A percentile compares a stretch with the other conserved stretches of the same genome.
Evolutionary conservation across 805 yeast species (phyloP).

Genomic region (Sugiyamaella valdiviana): DNA sequence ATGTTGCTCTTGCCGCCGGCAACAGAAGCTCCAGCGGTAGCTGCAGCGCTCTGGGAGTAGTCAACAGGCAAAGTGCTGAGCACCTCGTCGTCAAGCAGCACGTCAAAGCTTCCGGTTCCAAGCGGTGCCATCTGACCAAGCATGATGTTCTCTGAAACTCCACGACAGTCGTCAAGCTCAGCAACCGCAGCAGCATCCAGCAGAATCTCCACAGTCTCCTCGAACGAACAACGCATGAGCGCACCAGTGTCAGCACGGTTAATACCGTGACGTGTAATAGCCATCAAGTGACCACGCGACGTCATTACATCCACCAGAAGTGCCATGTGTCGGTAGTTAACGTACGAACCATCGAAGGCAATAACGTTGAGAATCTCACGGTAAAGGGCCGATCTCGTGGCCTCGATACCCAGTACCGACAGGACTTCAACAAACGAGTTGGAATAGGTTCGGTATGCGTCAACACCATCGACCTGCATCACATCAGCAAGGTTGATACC

Average conservation of each 20-base stretch:
- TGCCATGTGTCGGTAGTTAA: slow-evolving; percentile 97
- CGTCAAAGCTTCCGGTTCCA: slow-evolving; percentile 97
- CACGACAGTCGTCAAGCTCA: slow-evolving; percentile 95
- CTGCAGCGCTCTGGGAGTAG: slow-evolving; percentile 45
- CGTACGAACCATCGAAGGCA: slow-evolving; percentile 99
- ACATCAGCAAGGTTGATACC: slow-evolving; percentile 96
- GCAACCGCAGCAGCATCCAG: slow-evolving; percentile 98
- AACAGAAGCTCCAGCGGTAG: slow-evolving; percentile 86
- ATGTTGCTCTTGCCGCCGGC: slow-evolving; percentile 52
- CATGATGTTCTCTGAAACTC: slow-evolving; percentile 96
- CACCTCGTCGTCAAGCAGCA: slow-evolving; percentile 86
- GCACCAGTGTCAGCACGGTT: slow-evolving; percentile 99
- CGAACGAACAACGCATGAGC: slow-evolving; percentile 97
- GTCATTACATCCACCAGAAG: slow-evolving; percentile 97
- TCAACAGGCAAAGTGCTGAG: slow-evolving; percentile 59
- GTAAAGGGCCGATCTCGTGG: slow-evolving; percentile 90
- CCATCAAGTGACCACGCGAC: slow-evolving; percentile 95
- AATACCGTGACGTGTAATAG: slow-evolving; percentile 98
- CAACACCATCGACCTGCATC: slow-evolving; percentile 92
- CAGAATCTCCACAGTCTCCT: slow-evolving; percentile 96
- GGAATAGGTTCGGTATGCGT: slow-evolving; percentile 82
- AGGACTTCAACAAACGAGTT: slow-evolving; percentile 94
- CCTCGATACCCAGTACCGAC: slow-evolving; percentile 96
- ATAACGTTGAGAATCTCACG: slow-evolving; percentile 93
- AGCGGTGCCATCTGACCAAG: slow-evolving; percentile 98